Percentiles rank a stretch among this genome's conserved stretches.
Conservation (phyloP, 2,329 filamentous ascomycete genomes). For the Monilinia fructicola region DNA sequence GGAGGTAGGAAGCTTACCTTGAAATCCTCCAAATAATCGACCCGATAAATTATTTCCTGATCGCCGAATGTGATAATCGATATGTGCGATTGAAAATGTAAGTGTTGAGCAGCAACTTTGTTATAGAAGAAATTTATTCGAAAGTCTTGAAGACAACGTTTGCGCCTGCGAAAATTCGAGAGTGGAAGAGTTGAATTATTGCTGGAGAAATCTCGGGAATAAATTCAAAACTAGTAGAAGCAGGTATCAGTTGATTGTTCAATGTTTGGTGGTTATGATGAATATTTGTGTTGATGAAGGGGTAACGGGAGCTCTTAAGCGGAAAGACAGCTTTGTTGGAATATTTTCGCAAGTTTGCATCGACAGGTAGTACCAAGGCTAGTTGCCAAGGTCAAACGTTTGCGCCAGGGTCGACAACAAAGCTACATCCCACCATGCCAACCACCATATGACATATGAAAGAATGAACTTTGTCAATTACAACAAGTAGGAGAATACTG, state of each 20-base stretch:
- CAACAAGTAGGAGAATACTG: slow-evolving; percentile 21
- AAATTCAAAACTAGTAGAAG: slow-evolving; percentile 37
- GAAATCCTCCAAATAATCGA: slow-evolving; percentile 29
- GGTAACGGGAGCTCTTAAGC: slow-evolving; percentile 18
- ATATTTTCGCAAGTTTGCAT: slow-evolving; percentile 35
- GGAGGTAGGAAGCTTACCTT: slow-evolving; percentile 35
- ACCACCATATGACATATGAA: slow-evolving; percentile 29
- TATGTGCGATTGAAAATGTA: slow-evolving; percentile 31
- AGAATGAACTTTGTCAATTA: slow-evolving; percentile 21
- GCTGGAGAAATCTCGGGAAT: slow-evolving; percentile 37
- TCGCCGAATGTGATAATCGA: slow-evolving; percentile 33
- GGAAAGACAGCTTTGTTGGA: slow-evolving; percentile 24
- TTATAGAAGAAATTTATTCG: slow-evolving; percentile 32
- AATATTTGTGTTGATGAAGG: slow-evolving; percentile 20
- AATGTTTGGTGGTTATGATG: slow-evolving; percentile 3
- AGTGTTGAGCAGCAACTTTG: slow-evolving; percentile 29
- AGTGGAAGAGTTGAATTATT: slow-evolving; percentile 36
- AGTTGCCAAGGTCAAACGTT: slow-evolving; percentile 29
- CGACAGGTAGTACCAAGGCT: slow-evolving; percentile 34
- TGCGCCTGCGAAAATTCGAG: slow-evolving; percentile 38
- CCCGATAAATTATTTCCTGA: slow-evolving; percentile 34
- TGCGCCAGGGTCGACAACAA: slow-evolving; percentile 37
- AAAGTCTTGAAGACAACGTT: slow-evolving; percentile 35
- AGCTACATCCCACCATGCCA: slow-evolving; percentile 27
- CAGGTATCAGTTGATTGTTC: slow-evolving; percentile 34